Base-by-base conservation (phyloP, 768 basidiomycete species). In the Pulveroboletus ravenelii region DNA sequence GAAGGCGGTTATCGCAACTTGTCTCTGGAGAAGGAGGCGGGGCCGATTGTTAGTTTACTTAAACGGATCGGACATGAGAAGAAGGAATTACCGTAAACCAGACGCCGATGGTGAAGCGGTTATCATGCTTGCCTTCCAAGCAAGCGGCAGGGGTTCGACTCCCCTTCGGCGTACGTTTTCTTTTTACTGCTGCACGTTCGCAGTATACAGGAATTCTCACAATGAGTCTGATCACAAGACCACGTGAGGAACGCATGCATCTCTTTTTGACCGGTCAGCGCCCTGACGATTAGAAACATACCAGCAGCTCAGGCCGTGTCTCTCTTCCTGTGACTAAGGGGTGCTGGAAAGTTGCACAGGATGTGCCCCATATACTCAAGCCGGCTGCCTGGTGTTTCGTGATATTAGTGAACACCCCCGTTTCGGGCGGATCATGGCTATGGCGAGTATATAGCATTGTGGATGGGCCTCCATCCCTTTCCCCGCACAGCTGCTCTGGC, bases 91-190 rank as follows among this genome's bases (percentile, higher is more conserved):
- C 9, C n/a, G 6, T 18, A 5, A 18, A 77, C 25, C 25, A 27
- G 5, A 27, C 76, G 66, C 75, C 72, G 75, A 84, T 87, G 85
- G 86, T 87, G 86, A 87, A 87, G 82, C 77, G 85, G 86, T 86
- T 87, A 87, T 87, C 85, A 87, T 88, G 84, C 86, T 87, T 87
- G 85, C 84, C 85, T 87, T 87, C 85, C 85, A 87, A 76, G 74
- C 74, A 75, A 75, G 80, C 79, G 80, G 82, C 80, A 81, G 75
- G 81, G 81, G 81, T 83, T 83, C 81, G 81, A 83, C 78, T 83
- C 81, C 81, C 81, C 75, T 82, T 80, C 74, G 74, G 79, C 59
- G 66, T 67, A 66, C 32, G 1, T 5, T 27, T 34, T 6, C 13
- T 34, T 30, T 42, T 30, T 47, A 37, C 6, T 3, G 34, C 34